phyloP scores from a whole-genome alignment of 2,329 filamentous ascomycete species.

The Penicillium fuscoglaucum region DNA sequence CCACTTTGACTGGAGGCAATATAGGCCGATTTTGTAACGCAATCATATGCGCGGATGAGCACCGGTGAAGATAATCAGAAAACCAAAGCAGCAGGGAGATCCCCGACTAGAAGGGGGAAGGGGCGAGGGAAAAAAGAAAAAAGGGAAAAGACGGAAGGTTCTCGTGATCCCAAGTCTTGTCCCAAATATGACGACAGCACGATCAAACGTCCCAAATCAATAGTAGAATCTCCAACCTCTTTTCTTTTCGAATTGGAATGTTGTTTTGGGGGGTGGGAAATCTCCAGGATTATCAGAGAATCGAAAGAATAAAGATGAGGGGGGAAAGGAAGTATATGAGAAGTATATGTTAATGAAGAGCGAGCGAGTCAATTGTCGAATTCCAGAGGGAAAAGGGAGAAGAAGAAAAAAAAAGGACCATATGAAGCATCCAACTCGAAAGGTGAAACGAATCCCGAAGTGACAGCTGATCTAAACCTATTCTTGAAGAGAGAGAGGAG shows the following conservation, averaged over 20 bases:
- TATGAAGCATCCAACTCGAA: constrained; percentile 1
- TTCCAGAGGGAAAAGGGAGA: not conserved
- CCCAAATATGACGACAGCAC: constrained; percentile 3
- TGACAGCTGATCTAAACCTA: constrained; percentile 12
- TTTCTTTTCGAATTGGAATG: not conserved
- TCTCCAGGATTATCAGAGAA: not conserved
- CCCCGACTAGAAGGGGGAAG: not conserved
- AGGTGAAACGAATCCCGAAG: constrained; percentile 13
- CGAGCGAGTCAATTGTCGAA: not conserved
- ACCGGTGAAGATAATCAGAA: not conserved
- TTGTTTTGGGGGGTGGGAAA: not conserved
- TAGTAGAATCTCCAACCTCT: not conserved
- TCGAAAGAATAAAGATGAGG: not conserved
- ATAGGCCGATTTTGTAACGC: constrained; percentile 43
- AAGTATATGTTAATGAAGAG: not conserved
- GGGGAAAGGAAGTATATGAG: not conserved
- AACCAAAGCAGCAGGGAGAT: not conserved
- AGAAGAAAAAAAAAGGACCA: not conserved
- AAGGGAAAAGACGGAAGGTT: constrained; percentile 7
- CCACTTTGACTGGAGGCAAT: constrained; percentile 69
- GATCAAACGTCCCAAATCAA: not conserved
- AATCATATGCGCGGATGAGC: constrained; percentile 43
- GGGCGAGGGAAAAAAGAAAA: not conserved
- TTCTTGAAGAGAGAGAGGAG: not conserved
- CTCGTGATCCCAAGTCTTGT: constrained; percentile 1